Evolutionary conservation across 2,329 filamentous ascomycete genomes (phyloP), one percentile per base, ranked within the genome.

Genomic region (Fusarium torulosum): DNA sequence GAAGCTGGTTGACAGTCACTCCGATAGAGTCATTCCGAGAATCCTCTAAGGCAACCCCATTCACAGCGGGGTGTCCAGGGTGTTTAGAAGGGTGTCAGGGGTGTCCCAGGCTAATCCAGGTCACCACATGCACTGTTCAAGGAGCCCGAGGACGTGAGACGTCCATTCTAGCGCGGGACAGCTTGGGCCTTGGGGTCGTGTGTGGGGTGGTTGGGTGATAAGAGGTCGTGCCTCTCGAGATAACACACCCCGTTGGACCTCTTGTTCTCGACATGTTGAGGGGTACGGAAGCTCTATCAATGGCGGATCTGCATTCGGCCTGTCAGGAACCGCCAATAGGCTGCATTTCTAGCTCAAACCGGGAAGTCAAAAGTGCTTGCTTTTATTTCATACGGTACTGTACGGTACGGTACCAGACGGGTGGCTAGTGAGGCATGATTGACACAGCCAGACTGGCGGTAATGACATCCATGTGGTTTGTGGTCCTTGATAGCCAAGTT

Each of bases 281-380:
- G 27, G 33, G 33, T 35, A 35, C 33, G 33, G 33, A 9, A n/a
- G 33, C 33, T 35, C 33, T 35, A 66, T 66, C 52, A 53, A 37
- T 46, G 51, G 55, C 62, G 56, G 67, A 69, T 71, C 69, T 69
- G 35, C 47, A 59, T 56, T 52, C 67, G 58, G 58, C 65, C 61
- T 69, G 63, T 52, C 67, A 64, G 63, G 64, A 66, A 72, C 52
- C 50, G 59, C 44, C 54, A 57, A 71, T 55, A 40, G 42, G 29
- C 41, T 53, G 54, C 56, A 55, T 49, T 59, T 64, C 54, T 65
- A 55, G 60, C 46, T 60, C 49, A 51, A 29, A 29, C 27, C 27
- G 27, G 27, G 27, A 29, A 29, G 27, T 29, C 27, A 29, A 29
- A 29, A 29, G 27, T 29, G 27, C 27, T 29, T 29, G 27, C 27